Conservation (phyloP, 139 green algal species). For the Ettlia oleoabundans region DNA sequence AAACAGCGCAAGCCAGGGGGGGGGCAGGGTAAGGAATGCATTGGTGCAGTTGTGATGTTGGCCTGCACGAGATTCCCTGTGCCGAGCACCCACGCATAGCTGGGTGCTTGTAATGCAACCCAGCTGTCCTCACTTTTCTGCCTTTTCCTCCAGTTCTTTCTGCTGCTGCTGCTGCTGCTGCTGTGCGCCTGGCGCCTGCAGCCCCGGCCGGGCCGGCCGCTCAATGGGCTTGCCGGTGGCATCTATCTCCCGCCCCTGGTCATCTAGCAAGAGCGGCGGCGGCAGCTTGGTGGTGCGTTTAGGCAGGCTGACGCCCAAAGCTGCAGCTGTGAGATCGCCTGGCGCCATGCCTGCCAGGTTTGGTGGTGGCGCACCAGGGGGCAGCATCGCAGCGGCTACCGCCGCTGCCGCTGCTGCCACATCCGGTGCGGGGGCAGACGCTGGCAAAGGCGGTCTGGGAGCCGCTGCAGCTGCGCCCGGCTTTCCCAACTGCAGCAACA, state of each 20-base stretch:
- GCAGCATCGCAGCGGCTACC: background rate
- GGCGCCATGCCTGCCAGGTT: background rate
- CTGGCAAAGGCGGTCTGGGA: background rate
- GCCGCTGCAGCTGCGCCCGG: background rate
- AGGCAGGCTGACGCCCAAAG: background rate
- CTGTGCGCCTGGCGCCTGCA: background rate
- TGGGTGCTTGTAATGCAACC: background rate
- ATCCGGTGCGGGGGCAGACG: background rate
- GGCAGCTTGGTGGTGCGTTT: conserved; percentile 24
- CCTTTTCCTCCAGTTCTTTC: conserved; percentile 6
- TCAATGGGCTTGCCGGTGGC: conserved; percentile 22
- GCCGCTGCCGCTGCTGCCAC: background rate
- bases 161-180: conserved; percentile 39
- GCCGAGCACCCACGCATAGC: too few species aligned
- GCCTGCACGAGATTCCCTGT: too few species aligned
- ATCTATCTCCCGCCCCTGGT: conserved; percentile 65
- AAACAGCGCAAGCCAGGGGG: too few species aligned
- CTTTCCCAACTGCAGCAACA: conserved; percentile 1
- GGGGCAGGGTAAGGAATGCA: too few species aligned
- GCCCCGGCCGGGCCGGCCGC: conserved; percentile 1
- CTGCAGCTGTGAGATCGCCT: background rate
- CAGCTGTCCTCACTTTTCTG: background rate
- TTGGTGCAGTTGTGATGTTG: too few species aligned
- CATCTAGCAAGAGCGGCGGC: conserved; percentile 57
- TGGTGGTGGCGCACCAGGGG: background rate